Conservation (phyloP, 371 early-diverging fungal genomes). For the Basidiobolus meristosporus region DNA sequence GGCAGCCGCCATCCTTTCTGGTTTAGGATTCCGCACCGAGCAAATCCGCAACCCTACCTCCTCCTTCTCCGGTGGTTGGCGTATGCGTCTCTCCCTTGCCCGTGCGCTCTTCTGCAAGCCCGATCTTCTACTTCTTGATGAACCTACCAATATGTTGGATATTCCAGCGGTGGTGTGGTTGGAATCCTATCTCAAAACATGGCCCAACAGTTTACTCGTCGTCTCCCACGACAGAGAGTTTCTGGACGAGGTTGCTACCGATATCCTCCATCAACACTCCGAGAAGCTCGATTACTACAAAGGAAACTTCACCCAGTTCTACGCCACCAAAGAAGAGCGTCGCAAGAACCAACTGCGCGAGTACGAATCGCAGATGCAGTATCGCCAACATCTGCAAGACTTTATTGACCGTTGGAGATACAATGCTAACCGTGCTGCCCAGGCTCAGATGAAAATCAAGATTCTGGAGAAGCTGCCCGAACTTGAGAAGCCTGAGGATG, state of each 20-base stretch:
- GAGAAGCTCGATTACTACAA: slow-evolving; percentile 83
- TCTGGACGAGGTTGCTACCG: slow-evolving; percentile 90
- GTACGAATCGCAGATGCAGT: slow-evolving; percentile 86
- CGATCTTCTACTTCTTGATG: slow-evolving; percentile 94
- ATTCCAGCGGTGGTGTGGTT: slow-evolving; percentile 95
- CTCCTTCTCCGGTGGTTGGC: slow-evolving; percentile 92
- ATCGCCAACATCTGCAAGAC: slow-evolving; percentile 84
- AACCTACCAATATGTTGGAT: slow-evolving; percentile 96
- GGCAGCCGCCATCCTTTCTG: slow-evolving; percentile 78
- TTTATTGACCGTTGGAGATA: slow-evolving; percentile 98
- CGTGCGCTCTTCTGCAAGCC: slow-evolving; percentile 91
- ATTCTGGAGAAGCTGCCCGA: slow-evolving; percentile 91
- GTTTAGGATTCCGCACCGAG: slow-evolving; percentile 81
- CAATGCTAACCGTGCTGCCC: slow-evolving; percentile 94
- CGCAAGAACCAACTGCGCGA: slow-evolving; percentile 74
- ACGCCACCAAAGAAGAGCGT: slow-evolving; percentile 77
- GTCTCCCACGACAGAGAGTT: slow-evolving; percentile 98
- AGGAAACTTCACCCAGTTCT: slow-evolving; percentile 85
- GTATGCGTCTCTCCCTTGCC: slow-evolving; percentile 87
- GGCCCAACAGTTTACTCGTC: slow-evolving; percentile 81
- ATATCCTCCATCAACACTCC: slow-evolving; percentile 87
- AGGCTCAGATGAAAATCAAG: slow-evolving; percentile 97
- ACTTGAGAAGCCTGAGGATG: slow-evolving; percentile 72
- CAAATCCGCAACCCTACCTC: slow-evolving; percentile 66
- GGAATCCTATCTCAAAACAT: slow-evolving; percentile 75